Percentiles rank a stretch among this genome's conserved stretches.
phyloP scores from a whole-genome alignment of 129 eudicot species.

The Flaveria brownii region DNA sequence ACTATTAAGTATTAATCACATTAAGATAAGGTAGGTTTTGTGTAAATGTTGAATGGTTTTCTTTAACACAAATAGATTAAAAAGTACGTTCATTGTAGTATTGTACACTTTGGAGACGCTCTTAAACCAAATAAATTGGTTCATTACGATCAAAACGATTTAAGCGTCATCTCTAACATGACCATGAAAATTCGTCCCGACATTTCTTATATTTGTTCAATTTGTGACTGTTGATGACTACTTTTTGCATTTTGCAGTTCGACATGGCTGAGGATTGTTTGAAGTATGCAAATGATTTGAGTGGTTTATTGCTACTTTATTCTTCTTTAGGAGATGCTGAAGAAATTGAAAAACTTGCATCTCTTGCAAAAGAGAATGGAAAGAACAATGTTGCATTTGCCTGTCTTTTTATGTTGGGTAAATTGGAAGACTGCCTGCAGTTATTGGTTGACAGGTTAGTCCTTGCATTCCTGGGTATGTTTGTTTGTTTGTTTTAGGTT shows the following conservation, averaged over 20 bases:
- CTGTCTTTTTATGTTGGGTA: constrained; percentile 89
- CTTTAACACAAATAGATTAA: too few relatives aligned
- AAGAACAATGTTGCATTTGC: constrained; percentile 94
- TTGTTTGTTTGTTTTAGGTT: too few relatives aligned
- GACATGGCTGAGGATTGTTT: constrained; percentile 94
- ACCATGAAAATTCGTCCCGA: neutral
- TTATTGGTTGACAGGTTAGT: constrained; percentile 81
- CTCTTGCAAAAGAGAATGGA: constrained; percentile 80
- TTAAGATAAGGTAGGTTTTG: too few relatives aligned
- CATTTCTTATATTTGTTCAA: neutral
- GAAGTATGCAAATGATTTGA: constrained; percentile 85
- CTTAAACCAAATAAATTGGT: constrained; percentile 2
- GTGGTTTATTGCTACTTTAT: constrained; percentile 90
- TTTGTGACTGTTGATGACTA: constrained; percentile 8
- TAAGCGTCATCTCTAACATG: neutral
- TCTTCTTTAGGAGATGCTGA: constrained; percentile 92
- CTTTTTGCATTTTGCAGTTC: constrained; percentile 47
- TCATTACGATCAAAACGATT: neutral
- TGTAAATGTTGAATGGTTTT: neutral
- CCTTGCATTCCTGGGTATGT: neutral
- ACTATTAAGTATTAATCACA: too few relatives aligned
- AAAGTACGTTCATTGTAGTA: too few relatives aligned
- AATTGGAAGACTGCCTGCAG: constrained; percentile 92
- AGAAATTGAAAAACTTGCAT: constrained; percentile 73
- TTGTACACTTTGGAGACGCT: too few relatives aligned